Percentiles rank a stretch among this genome's conserved stretches.
Conservation (phyloP, 257 asterid species). For the Solanum chaucha region DNA sequence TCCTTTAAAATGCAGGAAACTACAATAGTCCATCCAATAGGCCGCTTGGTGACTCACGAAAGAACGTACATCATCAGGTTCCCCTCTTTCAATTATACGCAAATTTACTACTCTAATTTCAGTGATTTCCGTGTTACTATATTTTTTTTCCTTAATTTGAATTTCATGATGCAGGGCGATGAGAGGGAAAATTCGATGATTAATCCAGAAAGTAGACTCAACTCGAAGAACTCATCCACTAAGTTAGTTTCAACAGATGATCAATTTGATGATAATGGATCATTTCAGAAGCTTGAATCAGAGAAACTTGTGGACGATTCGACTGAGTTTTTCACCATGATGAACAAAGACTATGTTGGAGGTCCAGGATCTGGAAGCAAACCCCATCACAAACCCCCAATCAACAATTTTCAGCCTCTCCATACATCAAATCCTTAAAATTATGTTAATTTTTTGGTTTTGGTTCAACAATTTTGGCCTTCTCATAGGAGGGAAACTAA, state of each 20-base stretch:
- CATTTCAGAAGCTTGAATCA: constrained; percentile 8
- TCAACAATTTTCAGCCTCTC: constrained; percentile 11
- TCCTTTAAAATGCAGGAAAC: constrained; percentile 10
- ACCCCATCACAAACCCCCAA: constrained; percentile 8
- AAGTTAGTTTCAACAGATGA: background rate
- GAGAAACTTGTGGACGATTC: background rate
- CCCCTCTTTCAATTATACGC: background rate
- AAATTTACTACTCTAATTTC: background rate
- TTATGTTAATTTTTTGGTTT: background rate
- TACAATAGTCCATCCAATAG: background rate
- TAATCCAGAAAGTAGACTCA: background rate
- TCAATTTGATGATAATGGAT: background rate
- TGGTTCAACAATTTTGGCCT: background rate
- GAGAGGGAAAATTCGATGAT: background rate
- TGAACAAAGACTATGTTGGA: constrained; percentile 12
- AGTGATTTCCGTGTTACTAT: background rate
- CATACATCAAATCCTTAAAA: background rate
- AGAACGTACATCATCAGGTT: constrained; percentile 3
- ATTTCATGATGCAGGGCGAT: background rate
- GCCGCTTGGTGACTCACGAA: background rate
- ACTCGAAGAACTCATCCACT: background rate
- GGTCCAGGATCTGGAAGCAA: background rate
- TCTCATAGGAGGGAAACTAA: background rate
- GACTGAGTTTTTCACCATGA: background rate
- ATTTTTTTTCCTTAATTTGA: background rate